Evolutionary conservation across 2,329 filamentous ascomycete species (phyloP).

Genomic region (Aschersonia sp.): DNA sequence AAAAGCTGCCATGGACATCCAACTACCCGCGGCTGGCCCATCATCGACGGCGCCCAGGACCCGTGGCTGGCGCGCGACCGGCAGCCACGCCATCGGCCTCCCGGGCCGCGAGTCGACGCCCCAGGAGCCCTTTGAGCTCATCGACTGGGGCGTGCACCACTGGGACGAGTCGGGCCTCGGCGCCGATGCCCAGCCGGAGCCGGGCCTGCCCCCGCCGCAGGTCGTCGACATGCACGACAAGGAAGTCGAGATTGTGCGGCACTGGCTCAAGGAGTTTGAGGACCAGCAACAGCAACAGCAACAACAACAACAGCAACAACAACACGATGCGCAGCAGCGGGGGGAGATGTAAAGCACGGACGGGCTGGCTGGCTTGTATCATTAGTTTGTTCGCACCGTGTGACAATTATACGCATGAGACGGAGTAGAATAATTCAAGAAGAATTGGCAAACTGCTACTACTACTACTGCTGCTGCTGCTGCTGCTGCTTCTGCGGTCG

Average conservation of each 20-base stretch:
- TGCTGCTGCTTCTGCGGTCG: too few relatives aligned
- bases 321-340: too few relatives aligned
- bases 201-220: slow-evolving; percentile 41
- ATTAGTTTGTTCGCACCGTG: too few relatives aligned
- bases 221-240: slow-evolving; percentile 43
- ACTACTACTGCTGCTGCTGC: too few relatives aligned
- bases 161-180: slow-evolving; percentile 60
- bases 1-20: slow-evolving; percentile 22
- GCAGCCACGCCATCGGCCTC: slow-evolving; percentile 51
- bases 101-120: slow-evolving; percentile 42
- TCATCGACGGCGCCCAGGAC: slow-evolving; percentile 64
- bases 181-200: slow-evolving; percentile 35
- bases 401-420: too few relatives aligned
- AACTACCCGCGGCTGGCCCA: slow-evolving; percentile 57
- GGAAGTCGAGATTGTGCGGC: slow-evolving; percentile 46
- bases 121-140: slow-evolving; percentile 58
- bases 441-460: too few relatives aligned
- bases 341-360: too few relatives aligned
- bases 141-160: slow-evolving; percentile 63
- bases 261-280: slow-evolving; percentile 48
- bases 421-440: too few relatives aligned
- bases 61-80: slow-evolving; percentile 58
- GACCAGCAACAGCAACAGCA: not conserved
- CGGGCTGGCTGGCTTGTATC: too few relatives aligned
- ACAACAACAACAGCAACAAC: too few relatives aligned